phyloP scores from a whole-genome alignment of 2,329 filamentous ascomycete genomes.

The Nemania sp. region DNA sequence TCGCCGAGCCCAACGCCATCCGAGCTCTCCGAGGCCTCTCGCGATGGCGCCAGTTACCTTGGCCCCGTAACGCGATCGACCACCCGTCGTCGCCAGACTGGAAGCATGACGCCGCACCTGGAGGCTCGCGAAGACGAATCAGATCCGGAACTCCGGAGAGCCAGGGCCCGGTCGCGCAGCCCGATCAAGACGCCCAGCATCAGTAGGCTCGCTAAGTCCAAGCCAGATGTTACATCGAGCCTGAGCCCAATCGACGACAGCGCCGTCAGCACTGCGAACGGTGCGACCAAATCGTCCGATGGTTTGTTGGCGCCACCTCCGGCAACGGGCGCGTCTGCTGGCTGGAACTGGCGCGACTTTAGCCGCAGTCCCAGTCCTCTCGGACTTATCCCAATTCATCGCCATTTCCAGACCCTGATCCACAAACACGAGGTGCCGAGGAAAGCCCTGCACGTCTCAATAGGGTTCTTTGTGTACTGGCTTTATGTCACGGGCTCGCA shows the following conservation, averaged over 20 bases:
- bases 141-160: slow-evolving; percentile 58
- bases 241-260: slow-evolving; percentile 37
- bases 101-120: slow-evolving; percentile 49
- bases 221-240: slow-evolving; percentile 40
- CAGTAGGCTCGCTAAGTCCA: slow-evolving; percentile 56
- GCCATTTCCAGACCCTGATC: slow-evolving; percentile 87
- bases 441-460: slow-evolving; percentile 91
- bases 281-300: slow-evolving; percentile 48
- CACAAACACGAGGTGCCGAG: slow-evolving; percentile 97
- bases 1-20: slow-evolving; percentile 82
- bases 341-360: slow-evolving; percentile 83
- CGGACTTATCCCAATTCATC: slow-evolving; percentile 92
- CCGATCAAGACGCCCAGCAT: slow-evolving; percentile 59
- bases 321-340: slow-evolving; percentile 43
- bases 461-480: slow-evolving; percentile 89
- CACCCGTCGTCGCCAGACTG: slow-evolving; percentile 58
- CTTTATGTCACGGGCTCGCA: slow-evolving; percentile 82
- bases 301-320: slow-evolving; percentile 70
- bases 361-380: slow-evolving; percentile 91
- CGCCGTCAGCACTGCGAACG: slow-evolving; percentile 26
- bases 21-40: slow-evolving; percentile 55
- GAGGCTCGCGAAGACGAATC: slow-evolving; percentile 59
- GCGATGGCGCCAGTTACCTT: slow-evolving; percentile 60
- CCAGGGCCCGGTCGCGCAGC: slow-evolving; percentile 72
- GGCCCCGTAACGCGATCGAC: slow-evolving; percentile 79